phyloP scores from a whole-genome alignment of 2,329 filamentous ascomycete genomes.

The Neofusicoccum umdonicola region DNA sequence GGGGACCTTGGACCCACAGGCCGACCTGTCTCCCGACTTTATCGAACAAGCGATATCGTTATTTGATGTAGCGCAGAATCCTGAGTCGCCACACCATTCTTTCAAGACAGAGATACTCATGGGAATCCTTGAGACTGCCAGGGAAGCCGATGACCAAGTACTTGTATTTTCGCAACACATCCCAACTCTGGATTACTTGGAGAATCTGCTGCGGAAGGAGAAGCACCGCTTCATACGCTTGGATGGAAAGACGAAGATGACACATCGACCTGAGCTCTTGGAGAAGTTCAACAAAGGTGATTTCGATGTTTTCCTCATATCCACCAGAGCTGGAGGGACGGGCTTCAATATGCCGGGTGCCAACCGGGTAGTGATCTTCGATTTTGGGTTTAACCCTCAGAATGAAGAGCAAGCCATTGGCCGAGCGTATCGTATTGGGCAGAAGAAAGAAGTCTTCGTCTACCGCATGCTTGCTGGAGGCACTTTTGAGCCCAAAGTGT shows the following conservation, averaged over 20 bases:
- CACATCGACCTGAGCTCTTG: slow-evolving; percentile 53
- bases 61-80: slow-evolving; percentile 21
- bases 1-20: neutral
- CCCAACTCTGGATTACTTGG: slow-evolving; percentile 67
- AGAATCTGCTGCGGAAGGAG: slow-evolving; percentile 52
- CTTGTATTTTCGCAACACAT: slow-evolving; percentile 78
- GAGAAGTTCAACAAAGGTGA: slow-evolving; percentile 64
- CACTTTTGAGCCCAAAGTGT: slow-evolving; percentile 73
- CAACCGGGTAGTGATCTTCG: slow-evolving; percentile 82
- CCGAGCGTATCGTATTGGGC: slow-evolving; percentile 80
- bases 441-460: slow-evolving; percentile 76
- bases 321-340: slow-evolving; percentile 76
- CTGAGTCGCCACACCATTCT: slow-evolving; percentile 55
- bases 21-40: neutral
- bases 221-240: slow-evolving; percentile 55
- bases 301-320: slow-evolving; percentile 68
- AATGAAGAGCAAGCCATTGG: slow-evolving; percentile 85
- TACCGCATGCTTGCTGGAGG: slow-evolving; percentile 78
- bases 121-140: slow-evolving; percentile 66
- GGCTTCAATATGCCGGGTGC: slow-evolving; percentile 82
- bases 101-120: slow-evolving; percentile 67
- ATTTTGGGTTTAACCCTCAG: slow-evolving; percentile 77
- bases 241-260: slow-evolving; percentile 62
- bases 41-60: neutral
- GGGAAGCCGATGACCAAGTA: slow-evolving; percentile 65